Evolutionary conservation across 148 eudicot species (phyloP).

Genomic region (Cornus controversa): DNA sequence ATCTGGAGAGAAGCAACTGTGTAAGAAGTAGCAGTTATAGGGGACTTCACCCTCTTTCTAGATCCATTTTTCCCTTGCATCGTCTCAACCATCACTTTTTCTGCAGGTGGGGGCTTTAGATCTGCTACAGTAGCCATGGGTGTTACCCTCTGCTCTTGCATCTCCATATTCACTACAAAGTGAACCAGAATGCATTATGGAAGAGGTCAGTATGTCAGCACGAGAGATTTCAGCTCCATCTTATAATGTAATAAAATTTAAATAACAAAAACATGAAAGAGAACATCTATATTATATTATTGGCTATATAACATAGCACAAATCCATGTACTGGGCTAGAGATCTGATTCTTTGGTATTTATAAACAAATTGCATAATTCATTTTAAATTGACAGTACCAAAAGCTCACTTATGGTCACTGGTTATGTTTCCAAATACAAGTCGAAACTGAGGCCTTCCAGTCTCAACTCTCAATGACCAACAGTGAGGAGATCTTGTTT

Average conservation of each 20-base stretch:
- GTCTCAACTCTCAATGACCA: not conserved
- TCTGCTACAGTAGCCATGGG: constrained; percentile 57
- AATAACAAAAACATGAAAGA: constrained; percentile 6
- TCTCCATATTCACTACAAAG: constrained; percentile 48
- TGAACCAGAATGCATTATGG: constrained; percentile 11
- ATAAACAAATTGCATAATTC: not conserved
- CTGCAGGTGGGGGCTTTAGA: constrained; percentile 70
- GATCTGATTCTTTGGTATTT: not conserved
- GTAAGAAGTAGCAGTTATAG: constrained; percentile 81
- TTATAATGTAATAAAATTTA: not conserved
- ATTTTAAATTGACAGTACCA: too few species aligned
- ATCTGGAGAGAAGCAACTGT: constrained; percentile 91
- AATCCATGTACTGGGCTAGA: not conserved
- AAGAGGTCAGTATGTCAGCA: constrained; percentile 6
- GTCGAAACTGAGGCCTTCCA: not conserved
- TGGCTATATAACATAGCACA: not conserved
- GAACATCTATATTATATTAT: not conserved
- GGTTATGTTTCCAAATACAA: not conserved
- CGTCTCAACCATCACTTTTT: constrained; percentile 52
- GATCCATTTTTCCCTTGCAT: constrained; percentile 77
- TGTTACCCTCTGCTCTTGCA: constrained; percentile 74
- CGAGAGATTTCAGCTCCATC: constrained; percentile 4
- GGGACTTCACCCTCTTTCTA: constrained; percentile 67
- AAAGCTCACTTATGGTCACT: too few species aligned
- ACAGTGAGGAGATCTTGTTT: not conserved